Evolutionary conservation across 2,329 filamentous ascomycete genomes (phyloP).

Genomic region (Fusarium sp.): DNA sequence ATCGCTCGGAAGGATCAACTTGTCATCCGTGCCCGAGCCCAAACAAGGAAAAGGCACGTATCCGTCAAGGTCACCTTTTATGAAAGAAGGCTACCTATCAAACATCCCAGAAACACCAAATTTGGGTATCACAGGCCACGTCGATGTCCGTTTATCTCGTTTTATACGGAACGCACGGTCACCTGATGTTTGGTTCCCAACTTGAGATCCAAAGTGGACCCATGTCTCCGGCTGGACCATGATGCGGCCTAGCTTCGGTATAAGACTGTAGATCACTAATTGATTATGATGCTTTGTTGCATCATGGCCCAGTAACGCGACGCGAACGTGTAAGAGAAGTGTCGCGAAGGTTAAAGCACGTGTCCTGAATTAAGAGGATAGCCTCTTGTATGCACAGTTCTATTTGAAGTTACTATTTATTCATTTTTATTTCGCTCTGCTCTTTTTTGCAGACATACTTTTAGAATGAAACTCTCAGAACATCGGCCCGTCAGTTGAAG

Average conservation of each 20-base stretch:
- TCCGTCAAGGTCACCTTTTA: not conserved
- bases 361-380: not conserved
- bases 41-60: conserved; percentile 10
- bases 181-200: conserved; percentile 20
- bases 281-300: conserved; percentile 5
- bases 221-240: conserved; percentile 21
- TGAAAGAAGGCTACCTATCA: not conserved
- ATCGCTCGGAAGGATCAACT: conserved; percentile 32
- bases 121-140: conserved; percentile 11
- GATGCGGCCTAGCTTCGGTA: conserved; percentile 26
- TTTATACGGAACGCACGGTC: conserved; percentile 21
- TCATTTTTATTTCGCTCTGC: not conserved
- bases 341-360: conserved; percentile 18
- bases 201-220: conserved; percentile 23
- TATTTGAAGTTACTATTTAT: no score
- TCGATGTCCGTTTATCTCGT: conserved; percentile 15
- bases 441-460: not conserved
- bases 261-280: not conserved
- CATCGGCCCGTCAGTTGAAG: not conserved
- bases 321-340: conserved; percentile 30
- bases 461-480: not conserved
- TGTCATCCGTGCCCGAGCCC: conserved; percentile 9
- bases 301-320: conserved; percentile 14
- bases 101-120: not conserved
- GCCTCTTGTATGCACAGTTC: not conserved